phyloP scores from a whole-genome alignment of 257 asterid genomes.

The Nemophila menziesii region DNA sequence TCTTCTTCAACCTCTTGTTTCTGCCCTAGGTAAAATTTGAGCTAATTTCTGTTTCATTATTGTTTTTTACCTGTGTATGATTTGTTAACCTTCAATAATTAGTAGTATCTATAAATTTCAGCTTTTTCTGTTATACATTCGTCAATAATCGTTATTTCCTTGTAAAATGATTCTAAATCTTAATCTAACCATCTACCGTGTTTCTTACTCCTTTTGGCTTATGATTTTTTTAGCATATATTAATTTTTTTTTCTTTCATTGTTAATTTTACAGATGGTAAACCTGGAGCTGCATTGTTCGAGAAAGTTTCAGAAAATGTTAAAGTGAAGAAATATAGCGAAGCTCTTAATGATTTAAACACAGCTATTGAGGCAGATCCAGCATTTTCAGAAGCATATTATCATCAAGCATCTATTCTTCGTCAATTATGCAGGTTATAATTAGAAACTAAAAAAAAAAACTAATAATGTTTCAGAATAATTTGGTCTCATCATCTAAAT shows the following conservation, averaged over 20 bases:
- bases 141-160: not conserved
- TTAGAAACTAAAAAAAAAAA: slow-evolving; percentile 1
- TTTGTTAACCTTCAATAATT: not conserved
- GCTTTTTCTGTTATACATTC: not conserved
- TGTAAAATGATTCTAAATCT: not conserved
- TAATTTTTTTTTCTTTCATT: not conserved
- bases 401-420: slow-evolving; percentile 73
- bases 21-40: slow-evolving; percentile 40
- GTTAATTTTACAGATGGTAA: slow-evolving; percentile 41
- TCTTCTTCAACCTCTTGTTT: slow-evolving; percentile 71
- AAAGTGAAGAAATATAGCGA: slow-evolving; percentile 77
- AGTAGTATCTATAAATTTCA: not conserved
- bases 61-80: not conserved
- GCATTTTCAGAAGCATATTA: slow-evolving; percentile 66
- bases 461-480: not conserved
- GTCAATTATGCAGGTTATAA: slow-evolving; percentile 68
- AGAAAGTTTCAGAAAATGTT: slow-evolving; percentile 62
- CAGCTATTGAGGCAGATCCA: slow-evolving; percentile 87
- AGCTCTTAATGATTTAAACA: slow-evolving; percentile 69
- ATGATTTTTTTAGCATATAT: not conserved
- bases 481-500: slow-evolving; percentile 3
- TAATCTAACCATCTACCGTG: not conserved
- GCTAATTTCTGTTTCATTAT: not conserved
- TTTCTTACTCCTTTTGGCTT: not conserved
- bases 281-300: slow-evolving; percentile 59